Conservation (phyloP, 805 yeast genomes). For the Limtongia smithiae region DNA sequence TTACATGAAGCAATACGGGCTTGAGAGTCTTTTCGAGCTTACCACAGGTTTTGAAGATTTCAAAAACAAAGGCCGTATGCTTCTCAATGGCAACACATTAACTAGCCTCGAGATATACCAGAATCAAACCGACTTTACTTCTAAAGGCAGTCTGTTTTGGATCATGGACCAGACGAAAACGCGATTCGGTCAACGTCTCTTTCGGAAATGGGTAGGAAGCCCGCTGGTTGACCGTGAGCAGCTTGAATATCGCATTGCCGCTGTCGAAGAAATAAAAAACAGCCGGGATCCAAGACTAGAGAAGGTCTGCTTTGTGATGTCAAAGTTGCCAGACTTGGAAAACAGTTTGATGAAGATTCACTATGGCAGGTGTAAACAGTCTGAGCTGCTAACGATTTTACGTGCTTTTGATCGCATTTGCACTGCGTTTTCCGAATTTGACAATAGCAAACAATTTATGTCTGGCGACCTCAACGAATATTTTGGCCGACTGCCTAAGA, state of each 20-base stretch:
- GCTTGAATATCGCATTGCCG: conserved; percentile 61
- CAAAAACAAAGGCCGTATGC: conserved; percentile 45
- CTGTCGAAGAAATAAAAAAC: conserved; percentile 48
- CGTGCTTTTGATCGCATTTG: conserved; percentile 42
- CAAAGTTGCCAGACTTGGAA: conserved; percentile 54
- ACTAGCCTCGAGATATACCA: conserved; percentile 70
- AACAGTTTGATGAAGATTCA: conserved; percentile 55
- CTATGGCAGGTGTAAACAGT: conserved; percentile 53
- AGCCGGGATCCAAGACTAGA: conserved; percentile 32
- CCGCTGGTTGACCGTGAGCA: conserved; percentile 58
- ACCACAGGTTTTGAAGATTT: conserved; percentile 53
- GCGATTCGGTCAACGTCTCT: conserved; percentile 63
- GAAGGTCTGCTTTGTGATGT: conserved; percentile 33
- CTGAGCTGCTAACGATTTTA: conserved; percentile 56
- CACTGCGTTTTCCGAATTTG: conserved; percentile 15
- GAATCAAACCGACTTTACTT: conserved; percentile 54
- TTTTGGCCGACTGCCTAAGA: conserved; percentile 41
- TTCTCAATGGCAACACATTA: conserved; percentile 62
- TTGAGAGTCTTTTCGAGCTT: conserved; percentile 55
- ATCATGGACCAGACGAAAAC: conserved; percentile 77
- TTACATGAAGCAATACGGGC: conserved; percentile 61
- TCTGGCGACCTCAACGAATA: conserved; percentile 41
- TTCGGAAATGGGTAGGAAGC: conserved; percentile 67
- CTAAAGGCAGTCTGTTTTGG: conserved; percentile 73
- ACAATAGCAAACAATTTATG: conserved; percentile 35